phyloP scores from a whole-genome alignment of 202 grass and related monocot species.

The Saccharum hybrid region DNA sequence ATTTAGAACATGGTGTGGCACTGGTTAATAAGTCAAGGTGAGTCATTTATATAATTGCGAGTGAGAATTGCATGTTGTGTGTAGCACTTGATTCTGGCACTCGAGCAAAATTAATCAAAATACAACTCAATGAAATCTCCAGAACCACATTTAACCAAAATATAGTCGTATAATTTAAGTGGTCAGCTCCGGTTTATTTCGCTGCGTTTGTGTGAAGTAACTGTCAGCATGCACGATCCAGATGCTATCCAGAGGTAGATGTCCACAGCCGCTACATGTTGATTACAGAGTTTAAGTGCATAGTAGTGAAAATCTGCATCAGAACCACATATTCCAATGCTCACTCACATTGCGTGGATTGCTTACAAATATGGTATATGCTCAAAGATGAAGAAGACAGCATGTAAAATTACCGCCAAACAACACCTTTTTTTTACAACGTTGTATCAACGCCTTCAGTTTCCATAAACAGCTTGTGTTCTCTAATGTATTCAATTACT shows the following conservation, averaged over 20 bases:
- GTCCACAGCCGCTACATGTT: not conserved
- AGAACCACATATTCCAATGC: not conserved
- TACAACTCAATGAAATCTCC: not conserved
- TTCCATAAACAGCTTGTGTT: too few species aligned
- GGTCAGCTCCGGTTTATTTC: not conserved
- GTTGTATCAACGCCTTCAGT: too few species aligned
- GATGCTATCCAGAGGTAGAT: not conserved
- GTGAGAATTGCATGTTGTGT: not conserved
- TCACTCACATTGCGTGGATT: not conserved
- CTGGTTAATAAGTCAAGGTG: not conserved
- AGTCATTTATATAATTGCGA: not conserved
- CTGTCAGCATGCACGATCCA: not conserved
- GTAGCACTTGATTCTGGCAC: not conserved
- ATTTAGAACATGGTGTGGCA: not conserved
- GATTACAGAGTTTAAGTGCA: not conserved
- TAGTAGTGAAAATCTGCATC: not conserved
- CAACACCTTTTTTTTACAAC: too few species aligned
- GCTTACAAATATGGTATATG: not conserved
- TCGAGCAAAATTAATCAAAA: not conserved
- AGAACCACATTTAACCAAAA: not conserved
- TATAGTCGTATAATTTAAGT: not conserved
- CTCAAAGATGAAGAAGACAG: not conserved
- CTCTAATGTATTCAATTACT: too few species aligned
- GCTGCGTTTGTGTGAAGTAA: not conserved
- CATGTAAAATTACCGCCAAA: too few species aligned